Conservation (phyloP, 805 yeast genomes). For the Candida sakaeoensis region DNA sequence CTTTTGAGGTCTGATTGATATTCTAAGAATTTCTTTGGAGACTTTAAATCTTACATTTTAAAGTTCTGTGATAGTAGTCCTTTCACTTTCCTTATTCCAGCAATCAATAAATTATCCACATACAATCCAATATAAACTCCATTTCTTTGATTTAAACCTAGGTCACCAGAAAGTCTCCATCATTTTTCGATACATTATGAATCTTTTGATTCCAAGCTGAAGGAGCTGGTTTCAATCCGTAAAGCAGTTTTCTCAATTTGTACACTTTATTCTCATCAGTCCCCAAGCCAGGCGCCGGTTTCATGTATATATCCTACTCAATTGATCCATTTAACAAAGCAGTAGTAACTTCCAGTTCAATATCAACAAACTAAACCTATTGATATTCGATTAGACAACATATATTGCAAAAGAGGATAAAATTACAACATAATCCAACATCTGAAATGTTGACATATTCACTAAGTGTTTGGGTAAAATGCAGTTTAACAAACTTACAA, state of each 20-base stretch:
- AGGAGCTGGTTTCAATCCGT: slow-evolving; percentile 1
- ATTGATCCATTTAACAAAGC: slow-evolving; percentile 1
- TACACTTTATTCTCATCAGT: neutral
- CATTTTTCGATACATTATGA: neutral
- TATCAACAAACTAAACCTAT: too few relatives aligned
- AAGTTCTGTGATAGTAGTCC: neutral
- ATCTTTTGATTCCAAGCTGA: slow-evolving; percentile 1
- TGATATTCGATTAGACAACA: too few relatives aligned
- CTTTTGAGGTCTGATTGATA: neutral
- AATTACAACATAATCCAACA: too few relatives aligned
- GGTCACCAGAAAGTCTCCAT: neutral
- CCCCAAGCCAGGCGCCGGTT: neutral
- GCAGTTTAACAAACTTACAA: too few relatives aligned
- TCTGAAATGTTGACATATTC: too few relatives aligned
- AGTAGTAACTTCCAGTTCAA: slow-evolving; percentile 1
- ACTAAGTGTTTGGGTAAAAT: too few relatives aligned
- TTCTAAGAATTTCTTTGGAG: slow-evolving; percentile 1
- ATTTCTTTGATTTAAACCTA: neutral
- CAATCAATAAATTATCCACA: slow-evolving; percentile 1
- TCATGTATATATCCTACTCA: neutral
- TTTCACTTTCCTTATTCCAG: neutral
- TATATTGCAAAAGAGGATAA: too few relatives aligned
- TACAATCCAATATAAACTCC: neutral
- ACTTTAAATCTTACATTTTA: neutral
- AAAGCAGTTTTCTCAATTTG: neutral